Base-by-base conservation (phyloP, 1,284 basidiomycete species). In the Xerocomus amazonicus region DNA sequence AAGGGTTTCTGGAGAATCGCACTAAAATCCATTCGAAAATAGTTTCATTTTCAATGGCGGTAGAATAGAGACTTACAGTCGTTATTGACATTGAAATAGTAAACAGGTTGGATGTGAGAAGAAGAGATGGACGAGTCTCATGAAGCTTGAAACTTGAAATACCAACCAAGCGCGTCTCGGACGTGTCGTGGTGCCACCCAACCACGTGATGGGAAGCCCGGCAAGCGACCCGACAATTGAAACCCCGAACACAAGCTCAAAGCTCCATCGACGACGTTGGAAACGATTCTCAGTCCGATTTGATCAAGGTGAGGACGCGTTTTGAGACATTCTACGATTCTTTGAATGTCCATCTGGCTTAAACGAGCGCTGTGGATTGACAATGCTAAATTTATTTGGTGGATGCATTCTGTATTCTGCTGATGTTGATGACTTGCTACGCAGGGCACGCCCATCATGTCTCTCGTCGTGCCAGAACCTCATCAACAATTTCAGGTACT, bases 401-500 rank as follows among this genome's bases (percentile, higher is more conserved):
- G 58, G 63, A 68, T 57, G 67, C 13, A 44, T 45, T 19, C 5
- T 32, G 3, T 16, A 14, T 6, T 43, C 45, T 52, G 55, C 16
- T 66, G 41, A 34, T 34, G 47, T 64, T 66, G 48, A 65, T 51
- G 12, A 27, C 36, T 19, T 41, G 13, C 32, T 43, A 8, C 16
- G 10, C 43, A 59, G 59, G 27, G 46, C 28, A 8, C 29, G 29
- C 33, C 53, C 65, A 71, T 40, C 69, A 93, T 93, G 93, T 95
- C 92, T 73, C 88, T 96, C 75, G 92, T 94, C 68, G 83, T 93
- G 52, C 93, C 92, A 52, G 93, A 96, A 75, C 71, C 89, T 59
- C 91, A 96, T 72, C 84, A 90, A 70, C 91, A 95, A 75, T 95
- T 94, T 76, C 92, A 94, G 79, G 90, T 90, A 56, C 56, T 36